A percentile compares a stretch with the other conserved stretches of the same genome.
Evolutionary conservation across 768 basidiomycete species (phyloP).

Genomic region (Mycena sanguinolenta): DNA sequence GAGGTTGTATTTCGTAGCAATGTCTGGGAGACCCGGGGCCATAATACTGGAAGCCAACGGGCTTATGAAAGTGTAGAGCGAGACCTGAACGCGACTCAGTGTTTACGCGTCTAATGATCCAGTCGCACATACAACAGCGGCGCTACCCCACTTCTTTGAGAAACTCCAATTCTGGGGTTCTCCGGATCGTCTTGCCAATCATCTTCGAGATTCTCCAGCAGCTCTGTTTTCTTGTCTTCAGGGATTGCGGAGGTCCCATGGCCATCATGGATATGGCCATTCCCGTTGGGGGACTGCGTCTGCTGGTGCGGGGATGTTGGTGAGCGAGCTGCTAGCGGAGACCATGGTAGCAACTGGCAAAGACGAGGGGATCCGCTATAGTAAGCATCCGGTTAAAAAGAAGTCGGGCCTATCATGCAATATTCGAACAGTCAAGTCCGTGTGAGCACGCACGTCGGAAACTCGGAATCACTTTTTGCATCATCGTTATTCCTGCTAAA

Average conservation of each 20-base stretch:
- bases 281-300: neutral
- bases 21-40: conserved; percentile 73
- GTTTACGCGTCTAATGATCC: neutral
- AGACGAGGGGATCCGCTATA: neutral
- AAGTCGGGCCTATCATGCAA: conserved; percentile 1
- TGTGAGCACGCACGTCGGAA: no score
- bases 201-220: conserved; percentile 39
- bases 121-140: conserved; percentile 49
- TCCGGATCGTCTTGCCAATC: conserved; percentile 42
- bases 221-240: conserved; percentile 42
- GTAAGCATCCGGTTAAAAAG: neutral
- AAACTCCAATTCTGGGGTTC: conserved; percentile 54
- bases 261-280: conserved; percentile 27
- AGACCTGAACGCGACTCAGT: conserved; percentile 47
- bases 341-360: conserved; percentile 28
- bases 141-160: conserved; percentile 58
- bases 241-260: conserved; percentile 42
- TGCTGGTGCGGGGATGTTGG: conserved; percentile 23
- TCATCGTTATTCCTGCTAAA: no score
- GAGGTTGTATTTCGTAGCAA: conserved; percentile 66
- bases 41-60: conserved; percentile 62
- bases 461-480: no score
- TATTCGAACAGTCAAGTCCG: neutral
- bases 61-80: conserved; percentile 55
- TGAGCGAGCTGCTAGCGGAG: conserved; percentile 37